phyloP scores from a whole-genome alignment of 1,139 yeast species.

The Taiozyma sp. region DNA sequence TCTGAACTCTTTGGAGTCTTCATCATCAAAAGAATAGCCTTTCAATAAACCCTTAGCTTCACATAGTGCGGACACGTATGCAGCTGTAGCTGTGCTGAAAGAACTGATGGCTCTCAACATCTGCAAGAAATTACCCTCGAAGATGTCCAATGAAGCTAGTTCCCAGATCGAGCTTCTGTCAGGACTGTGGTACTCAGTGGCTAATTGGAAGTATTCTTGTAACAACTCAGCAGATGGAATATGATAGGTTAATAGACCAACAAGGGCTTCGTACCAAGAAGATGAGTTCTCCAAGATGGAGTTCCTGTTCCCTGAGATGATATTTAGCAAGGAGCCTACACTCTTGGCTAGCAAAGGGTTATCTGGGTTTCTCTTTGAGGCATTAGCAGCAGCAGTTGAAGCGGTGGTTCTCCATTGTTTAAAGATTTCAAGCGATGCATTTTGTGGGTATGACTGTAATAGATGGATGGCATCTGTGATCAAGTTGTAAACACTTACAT shows the following conservation, averaged over 20 bases:
- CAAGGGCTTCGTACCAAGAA: slow-evolving; percentile 70
- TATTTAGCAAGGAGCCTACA: slow-evolving; percentile 14
- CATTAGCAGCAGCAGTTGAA: slow-evolving; percentile 22
- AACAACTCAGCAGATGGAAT: slow-evolving; percentile 47
- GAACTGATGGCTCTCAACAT: slow-evolving; percentile 59
- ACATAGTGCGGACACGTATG: slow-evolving; percentile 58
- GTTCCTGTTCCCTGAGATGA: slow-evolving; percentile 46
- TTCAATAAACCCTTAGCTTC: slow-evolving; percentile 60
- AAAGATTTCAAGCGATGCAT: slow-evolving; percentile 25
- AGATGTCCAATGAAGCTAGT: slow-evolving; percentile 53
- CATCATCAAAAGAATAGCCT: slow-evolving; percentile 29
- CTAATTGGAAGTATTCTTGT: slow-evolving; percentile 36
- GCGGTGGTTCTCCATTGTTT: slow-evolving; percentile 32
- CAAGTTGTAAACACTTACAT: slow-evolving; percentile 33
- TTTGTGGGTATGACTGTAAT: slow-evolving; percentile 30
- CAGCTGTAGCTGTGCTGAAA: slow-evolving; percentile 63
- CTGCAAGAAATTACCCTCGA: slow-evolving; percentile 54
- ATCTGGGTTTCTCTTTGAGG: slow-evolving; percentile 15
- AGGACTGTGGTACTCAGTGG: slow-evolving; percentile 31
- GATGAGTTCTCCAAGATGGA: slow-evolving; percentile 44
- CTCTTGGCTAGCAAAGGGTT: slow-evolving; percentile 12
- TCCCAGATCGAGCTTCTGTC: slow-evolving; percentile 49
- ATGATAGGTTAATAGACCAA: slow-evolving; percentile 58
- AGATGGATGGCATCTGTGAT: slow-evolving; percentile 43
- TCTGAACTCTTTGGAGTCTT: slow-evolving; percentile 12